Conservation (phyloP, 441 rosid species). For the Isatis lusitanica region DNA sequence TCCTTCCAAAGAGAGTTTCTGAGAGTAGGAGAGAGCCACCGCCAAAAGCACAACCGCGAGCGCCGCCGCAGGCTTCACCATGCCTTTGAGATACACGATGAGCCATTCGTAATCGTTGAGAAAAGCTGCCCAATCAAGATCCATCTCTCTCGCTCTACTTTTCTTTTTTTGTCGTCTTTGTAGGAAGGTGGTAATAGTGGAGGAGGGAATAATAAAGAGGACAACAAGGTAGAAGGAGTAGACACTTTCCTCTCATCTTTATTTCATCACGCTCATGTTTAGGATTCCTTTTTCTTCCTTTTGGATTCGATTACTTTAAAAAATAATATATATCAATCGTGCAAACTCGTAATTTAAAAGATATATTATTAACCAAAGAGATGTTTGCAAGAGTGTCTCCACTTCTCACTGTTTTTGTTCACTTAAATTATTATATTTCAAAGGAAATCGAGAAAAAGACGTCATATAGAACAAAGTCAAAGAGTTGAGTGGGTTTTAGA, state of each 20-base stretch:
- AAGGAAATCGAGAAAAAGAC: not conserved
- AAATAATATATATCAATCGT: not conserved
- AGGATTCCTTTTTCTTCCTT: not conserved
- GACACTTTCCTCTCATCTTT: constrained; percentile 4
- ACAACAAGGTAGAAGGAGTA: not conserved
- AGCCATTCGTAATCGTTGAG: constrained; percentile 56
- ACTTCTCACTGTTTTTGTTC: not conserved
- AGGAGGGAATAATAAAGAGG: constrained; percentile 4
- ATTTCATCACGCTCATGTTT: not conserved
- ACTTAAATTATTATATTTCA: not conserved
- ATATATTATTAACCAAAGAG: not conserved
- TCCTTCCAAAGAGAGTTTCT: constrained; percentile 64
- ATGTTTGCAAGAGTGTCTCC: not conserved
- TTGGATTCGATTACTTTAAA: not conserved
- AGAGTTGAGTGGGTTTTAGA: constrained; percentile 17
- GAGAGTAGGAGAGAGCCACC: constrained; percentile 53
- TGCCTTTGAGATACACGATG: constrained; percentile 52
- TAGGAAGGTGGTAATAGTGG: constrained; percentile 6
- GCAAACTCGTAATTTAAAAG: not conserved
- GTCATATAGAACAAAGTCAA: constrained; percentile 16
- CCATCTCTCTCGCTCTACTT: not conserved
- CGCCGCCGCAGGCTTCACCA: constrained; percentile 80
- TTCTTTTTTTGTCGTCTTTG: constrained; percentile 7
- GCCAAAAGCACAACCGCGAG: constrained; percentile 73
- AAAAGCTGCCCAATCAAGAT: not conserved